A percentile compares a stretch with the other conserved stretches of the same genome.
Conservation (phyloP, 139 green algal genomes). For the Deuterostichococcus epilithicus region DNA sequence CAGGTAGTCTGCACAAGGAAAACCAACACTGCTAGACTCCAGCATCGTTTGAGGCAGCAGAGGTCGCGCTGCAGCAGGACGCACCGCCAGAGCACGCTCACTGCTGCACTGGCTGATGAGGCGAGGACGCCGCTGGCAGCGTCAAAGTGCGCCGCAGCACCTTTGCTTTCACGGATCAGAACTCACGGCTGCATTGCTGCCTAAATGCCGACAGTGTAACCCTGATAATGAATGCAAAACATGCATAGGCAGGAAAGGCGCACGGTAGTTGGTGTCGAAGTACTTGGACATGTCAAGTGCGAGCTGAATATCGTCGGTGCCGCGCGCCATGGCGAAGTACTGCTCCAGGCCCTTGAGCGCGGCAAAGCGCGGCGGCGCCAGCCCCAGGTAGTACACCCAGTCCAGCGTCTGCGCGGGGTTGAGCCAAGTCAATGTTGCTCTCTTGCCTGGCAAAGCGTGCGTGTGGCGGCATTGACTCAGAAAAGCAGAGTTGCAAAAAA, state of each 20-base stretch:
- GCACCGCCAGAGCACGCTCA: no score
- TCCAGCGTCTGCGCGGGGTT: slow-evolving; percentile 54
- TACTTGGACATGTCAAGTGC: slow-evolving; percentile 90
- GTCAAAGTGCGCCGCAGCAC: no score
- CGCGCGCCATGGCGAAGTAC: slow-evolving; percentile 88
- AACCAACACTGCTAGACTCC: slow-evolving; percentile 29
- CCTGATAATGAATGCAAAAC: no score
- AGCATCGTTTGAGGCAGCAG: no score
- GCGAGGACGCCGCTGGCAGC: no score
- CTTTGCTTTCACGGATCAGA: no score
- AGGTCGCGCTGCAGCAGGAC: no score
- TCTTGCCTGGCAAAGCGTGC: no score
- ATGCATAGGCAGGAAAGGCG: no score
- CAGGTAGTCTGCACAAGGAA: background rate
- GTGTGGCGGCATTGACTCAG: slow-evolving; percentile 32
- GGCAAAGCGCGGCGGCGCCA: slow-evolving; percentile 68
- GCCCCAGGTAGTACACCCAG: slow-evolving; percentile 64
- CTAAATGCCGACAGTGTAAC: no score
- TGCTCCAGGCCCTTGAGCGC: slow-evolving; percentile 51
- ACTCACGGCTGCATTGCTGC: no score
- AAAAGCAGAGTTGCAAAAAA: background rate
- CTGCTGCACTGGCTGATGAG: no score
- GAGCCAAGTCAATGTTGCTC: background rate
- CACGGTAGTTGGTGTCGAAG: slow-evolving; percentile 90
- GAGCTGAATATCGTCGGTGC: slow-evolving; percentile 6